Evolutionary conservation across 306 rosid species (phyloP).

Genomic region (Vicia villosa): DNA sequence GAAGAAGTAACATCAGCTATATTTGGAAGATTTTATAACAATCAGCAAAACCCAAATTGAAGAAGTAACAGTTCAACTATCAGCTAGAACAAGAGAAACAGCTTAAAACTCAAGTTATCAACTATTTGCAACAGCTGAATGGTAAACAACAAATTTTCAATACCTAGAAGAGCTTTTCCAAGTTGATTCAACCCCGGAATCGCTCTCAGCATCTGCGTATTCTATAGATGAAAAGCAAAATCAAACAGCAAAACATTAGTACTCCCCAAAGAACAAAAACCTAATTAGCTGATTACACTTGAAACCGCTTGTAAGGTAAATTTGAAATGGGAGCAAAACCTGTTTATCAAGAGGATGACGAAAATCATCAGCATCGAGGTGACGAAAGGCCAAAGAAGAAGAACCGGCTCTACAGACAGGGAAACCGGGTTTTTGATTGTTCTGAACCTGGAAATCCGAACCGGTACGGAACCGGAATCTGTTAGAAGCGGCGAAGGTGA

Average conservation of each 20-base stretch:
- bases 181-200: constrained; percentile 86
- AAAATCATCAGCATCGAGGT: constrained; percentile 93
- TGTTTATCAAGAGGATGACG: constrained; percentile 95
- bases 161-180: constrained; percentile 82
- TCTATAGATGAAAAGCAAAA: constrained; percentile 51
- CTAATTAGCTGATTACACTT: too few relatives aligned
- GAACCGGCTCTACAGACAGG: constrained; percentile 56
- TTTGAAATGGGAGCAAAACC: constrained; percentile 28
- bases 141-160: constrained; percentile 6
- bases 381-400: constrained; percentile 62
- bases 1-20: too few relatives aligned
- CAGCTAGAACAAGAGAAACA: neutral
- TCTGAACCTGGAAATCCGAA: neutral
- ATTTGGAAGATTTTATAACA: neutral
- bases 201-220: constrained; percentile 85
- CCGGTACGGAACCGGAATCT: constrained; percentile 27
- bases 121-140: neutral
- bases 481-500: constrained; percentile 7
- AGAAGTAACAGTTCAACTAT: neutral
- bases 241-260: neutral
- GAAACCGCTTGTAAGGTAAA: too few relatives aligned
- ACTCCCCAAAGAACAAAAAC: too few relatives aligned
- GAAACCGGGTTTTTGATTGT: constrained; percentile 23
- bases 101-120: constrained; percentile 3
- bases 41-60: neutral